Evolutionary conservation across 768 basidiomycete genomes (phyloP), one percentile per base, ranked within the genome.

Genomic region (Boletus rubescentipes): DNA sequence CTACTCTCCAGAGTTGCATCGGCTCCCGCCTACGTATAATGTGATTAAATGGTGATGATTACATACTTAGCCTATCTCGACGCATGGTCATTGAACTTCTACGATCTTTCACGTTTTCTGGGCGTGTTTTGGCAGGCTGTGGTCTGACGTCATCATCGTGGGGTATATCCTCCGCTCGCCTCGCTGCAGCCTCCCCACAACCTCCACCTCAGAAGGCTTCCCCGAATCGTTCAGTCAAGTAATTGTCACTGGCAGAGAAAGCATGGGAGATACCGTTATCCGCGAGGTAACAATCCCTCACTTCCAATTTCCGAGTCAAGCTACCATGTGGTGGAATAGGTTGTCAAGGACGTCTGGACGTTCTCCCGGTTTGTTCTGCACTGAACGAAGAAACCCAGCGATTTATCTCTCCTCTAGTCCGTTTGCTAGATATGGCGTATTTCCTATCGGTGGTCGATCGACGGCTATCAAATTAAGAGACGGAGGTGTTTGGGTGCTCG

Each of bases 371-470:
- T 41, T 32, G 73, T 63, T 47, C 18, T 45, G 35, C 39, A 18
- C 38, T 9, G 30, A 50, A 39, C 32, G 39, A 44, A 35, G 15
- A 20, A 31, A 30, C 39, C 9, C 21, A 21, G 32, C 29, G 23
- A 48, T 21, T 63, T 21, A 68, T 56, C 30, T 18, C 29, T 46
- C 31, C 29, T 52, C 37, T 52, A 88, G 87, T 41, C 86, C 87
- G 1, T 91, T 91, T 64, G 65, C 79, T 12, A 80, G 90, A 39
- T 82, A 79, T 54, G 82, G 84, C 9, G 9, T 91, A 26, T 61
- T 91, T 15, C 89, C 91, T 4, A 73, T 93, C 29, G 93, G 93
- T 1, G 91, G 92, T 18, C 76, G 93, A 41, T 86, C 90, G 8
- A 95, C 92, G 0, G 93, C 91, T 0, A 76, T 95, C 61, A 82